phyloP scores from a whole-genome alignment of 1,284 basidiomycete genomes.

The Binderoboletus segoi region DNA sequence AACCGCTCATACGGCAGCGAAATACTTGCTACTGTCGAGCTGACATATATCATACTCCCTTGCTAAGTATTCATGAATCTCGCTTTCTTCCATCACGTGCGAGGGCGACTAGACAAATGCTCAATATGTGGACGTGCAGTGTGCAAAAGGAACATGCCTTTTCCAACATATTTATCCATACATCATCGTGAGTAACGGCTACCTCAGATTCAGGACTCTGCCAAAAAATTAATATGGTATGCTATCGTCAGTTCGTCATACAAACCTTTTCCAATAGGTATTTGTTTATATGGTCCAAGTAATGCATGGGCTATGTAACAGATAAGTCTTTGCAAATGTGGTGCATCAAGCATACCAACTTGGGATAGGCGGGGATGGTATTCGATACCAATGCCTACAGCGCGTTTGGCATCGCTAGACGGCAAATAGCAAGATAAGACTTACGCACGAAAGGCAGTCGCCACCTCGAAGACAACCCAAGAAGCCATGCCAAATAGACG shows the following conservation, averaged over 20 bases:
- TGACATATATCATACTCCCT: background rate
- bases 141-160: background rate
- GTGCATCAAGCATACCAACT: background rate
- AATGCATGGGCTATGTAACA: background rate
- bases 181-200: constrained; percentile 2
- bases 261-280: constrained; percentile 5
- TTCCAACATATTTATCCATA: constrained; percentile 1
- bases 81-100: background rate
- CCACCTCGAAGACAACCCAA: background rate
- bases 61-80: background rate
- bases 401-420: background rate
- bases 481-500: background rate
- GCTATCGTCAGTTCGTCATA: background rate
- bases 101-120: background rate
- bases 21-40: background rate
- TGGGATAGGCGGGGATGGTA: background rate
- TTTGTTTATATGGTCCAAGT: constrained; percentile 2
- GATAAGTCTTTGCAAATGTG: background rate
- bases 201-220: background rate
- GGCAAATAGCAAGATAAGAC: background rate
- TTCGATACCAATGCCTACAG: background rate
- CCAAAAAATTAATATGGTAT: background rate
- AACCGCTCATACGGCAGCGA: too few relatives aligned
- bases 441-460: background rate
- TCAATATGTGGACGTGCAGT: background rate